Base-by-base conservation (phyloP, 1,284 basidiomycete species). In the Pulchroboletus neoregius region DNA sequence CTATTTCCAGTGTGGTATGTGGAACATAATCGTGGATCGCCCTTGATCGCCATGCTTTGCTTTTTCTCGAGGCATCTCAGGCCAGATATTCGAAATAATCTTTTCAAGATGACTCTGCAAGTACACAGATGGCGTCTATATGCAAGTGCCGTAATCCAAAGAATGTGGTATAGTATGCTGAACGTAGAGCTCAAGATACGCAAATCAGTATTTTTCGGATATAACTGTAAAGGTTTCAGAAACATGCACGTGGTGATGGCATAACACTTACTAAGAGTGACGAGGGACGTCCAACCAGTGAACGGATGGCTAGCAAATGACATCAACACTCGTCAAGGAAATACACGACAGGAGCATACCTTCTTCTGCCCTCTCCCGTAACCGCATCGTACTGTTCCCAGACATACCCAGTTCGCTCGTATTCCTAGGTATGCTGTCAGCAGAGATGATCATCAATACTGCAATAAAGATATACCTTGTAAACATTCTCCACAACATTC, bases 351-450 rank as follows among this genome's bases (percentile, higher is more conserved):
- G 40, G 48, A n/a, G 66, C 70, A 49, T 55, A 82, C 90, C 88
- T 93, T 70, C 93, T 73, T 61, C 78, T 79, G 1, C 94, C 94
- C 60, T 89, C 78, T 11, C 94, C 94, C 9, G 81, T 90, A 8
- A 73, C 68, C 0, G 91, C 72, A 62, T 97, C 87, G 66, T 96
- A 97, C 67, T 97, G 94, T 66, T 97, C 94, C 92, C 94, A 97
- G 9, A 93, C 90, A 63, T 91, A 94, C 7, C 92, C 93, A 1
- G 93, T 96, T 23, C 87, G 79, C 58, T 89, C 73, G 65, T 93
- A 96, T 68, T 96, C 91, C 87, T 94, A 59, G 36, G 32, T 9
- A n/a, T 47, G n/a, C 30, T 26, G 31, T 65, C 15, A 58, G 45
- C 23, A 38, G 44, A 41, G 43, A 51, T 47, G 34, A 15, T 22